Base-by-base conservation (phyloP, 2,329 filamentous ascomycete species). In the Colletotrichum higginsianum region DNA sequence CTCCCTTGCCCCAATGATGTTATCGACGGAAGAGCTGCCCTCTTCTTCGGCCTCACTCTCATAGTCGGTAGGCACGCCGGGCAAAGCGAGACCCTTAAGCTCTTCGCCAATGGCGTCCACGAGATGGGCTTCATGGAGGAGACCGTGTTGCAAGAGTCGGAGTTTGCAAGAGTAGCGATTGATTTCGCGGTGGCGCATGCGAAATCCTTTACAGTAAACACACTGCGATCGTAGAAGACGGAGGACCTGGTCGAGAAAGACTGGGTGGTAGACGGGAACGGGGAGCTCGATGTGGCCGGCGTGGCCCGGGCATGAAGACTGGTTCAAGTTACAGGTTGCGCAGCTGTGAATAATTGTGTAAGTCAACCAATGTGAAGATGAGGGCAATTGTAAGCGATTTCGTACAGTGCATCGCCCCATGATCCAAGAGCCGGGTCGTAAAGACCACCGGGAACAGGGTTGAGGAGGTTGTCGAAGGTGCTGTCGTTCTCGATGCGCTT, bases 231-330 rank as follows among this genome's bases (percentile, higher is more conserved):
- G 91, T 23, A 99, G 87, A 56, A 99, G 86, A 55, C 94, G 92
- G 74, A 97, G 89, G 63, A 95, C 89, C 81, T 98, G 95, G 79
- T 98, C 95, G 86, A 99, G 93, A 79, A 98, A 98, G 2, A 95
- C 93, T n/a, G 96, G 94, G 82, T 99, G 96, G 81, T 98, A 99
- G 63, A 98, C 94, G 57, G 94, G 94, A 15, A 95, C 92, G 16
- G 96, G 95, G 15, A 99, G 91, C 77, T 98, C 94, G 80, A 99
- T 97, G 80, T 99, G 96, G 64, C 96, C 97, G 71, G 93, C 90
- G 84, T 99, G 97, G 68, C 97, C 97, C 8, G 96, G 94, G 80
- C 97, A 99, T 77, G 90, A 90, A 79, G 91, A 89, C 73, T 91
- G 92, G 78, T 92, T 93, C 75, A 97, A 88, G 76, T 96, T 94